A percentile compares a stretch with the other conserved stretches of the same genome.
Evolutionary conservation across 805 yeast species (phyloP).

Genomic region (Cyberlindnera amylophila): DNA sequence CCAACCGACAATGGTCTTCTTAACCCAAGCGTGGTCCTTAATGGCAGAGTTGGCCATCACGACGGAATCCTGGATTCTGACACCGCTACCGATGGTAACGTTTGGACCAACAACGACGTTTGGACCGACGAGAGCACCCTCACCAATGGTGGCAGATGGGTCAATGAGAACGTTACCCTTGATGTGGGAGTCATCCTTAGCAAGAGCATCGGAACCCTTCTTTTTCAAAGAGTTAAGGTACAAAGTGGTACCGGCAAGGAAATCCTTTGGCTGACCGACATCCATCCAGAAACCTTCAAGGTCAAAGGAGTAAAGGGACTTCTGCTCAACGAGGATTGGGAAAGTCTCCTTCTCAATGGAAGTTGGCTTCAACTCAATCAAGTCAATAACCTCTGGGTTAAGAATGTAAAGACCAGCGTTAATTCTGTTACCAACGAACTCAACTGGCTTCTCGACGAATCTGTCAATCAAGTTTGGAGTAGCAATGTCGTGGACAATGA

Average conservation of each 20-base stretch:
- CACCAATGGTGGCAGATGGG: constrained; percentile 90
- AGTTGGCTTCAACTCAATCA: constrained; percentile 97
- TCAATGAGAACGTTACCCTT: constrained; percentile 91
- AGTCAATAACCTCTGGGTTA: constrained; percentile 95
- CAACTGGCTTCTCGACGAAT: constrained; percentile 98
- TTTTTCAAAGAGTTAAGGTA: constrained; percentile 84
- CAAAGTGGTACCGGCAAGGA: constrained; percentile 90
- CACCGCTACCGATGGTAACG: constrained; percentile 95
- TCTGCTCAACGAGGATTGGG: constrained; percentile 91
- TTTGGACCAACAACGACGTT: constrained; percentile 97
- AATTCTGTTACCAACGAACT: constrained; percentile 99
- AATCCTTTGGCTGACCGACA: constrained; percentile 99
- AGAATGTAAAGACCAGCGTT: constrained; percentile 98
- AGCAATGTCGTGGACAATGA: constrained; percentile 94
- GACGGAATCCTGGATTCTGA: constrained; percentile 94
- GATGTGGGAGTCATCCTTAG: constrained; percentile 56
- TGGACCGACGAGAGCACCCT: constrained; percentile 95
- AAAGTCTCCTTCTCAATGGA: constrained; percentile 99
- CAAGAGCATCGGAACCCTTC: constrained; percentile 69
- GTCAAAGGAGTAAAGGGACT: constrained; percentile 89
- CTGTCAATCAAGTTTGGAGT: constrained; percentile 95
- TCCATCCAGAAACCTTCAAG: constrained; percentile 99
- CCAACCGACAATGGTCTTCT: constrained; percentile 99
- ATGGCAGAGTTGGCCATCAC: constrained; percentile 85
- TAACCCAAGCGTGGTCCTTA: constrained; percentile 97